phyloP scores from a whole-genome alignment of 2,329 filamentous ascomycete genomes.

The Aspergillus amoenus region DNA sequence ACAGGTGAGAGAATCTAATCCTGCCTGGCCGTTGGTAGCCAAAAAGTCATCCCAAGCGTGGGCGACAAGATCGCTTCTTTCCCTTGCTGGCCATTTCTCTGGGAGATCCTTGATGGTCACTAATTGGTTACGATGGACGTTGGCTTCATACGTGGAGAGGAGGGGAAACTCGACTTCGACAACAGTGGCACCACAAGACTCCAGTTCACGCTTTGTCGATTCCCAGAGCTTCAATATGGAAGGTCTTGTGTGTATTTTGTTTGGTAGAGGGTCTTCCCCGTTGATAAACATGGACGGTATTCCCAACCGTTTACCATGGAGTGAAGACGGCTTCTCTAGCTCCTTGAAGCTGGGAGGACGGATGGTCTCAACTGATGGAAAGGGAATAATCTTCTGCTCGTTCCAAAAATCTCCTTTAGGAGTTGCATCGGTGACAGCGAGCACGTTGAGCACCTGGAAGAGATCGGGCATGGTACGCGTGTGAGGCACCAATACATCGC shows the following conservation, averaged over 20 bases:
- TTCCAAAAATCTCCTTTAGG: constrained; percentile 55
- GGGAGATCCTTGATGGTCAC: constrained; percentile 46
- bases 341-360: constrained; percentile 35
- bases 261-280: constrained; percentile 29
- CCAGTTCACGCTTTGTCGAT: constrained; percentile 26
- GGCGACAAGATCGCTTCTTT: constrained; percentile 51
- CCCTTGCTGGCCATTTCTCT: constrained; percentile 48
- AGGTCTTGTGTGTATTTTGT: constrained; percentile 34
- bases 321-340: constrained; percentile 28
- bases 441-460: constrained; percentile 50
- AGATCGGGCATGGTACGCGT: constrained; percentile 53
- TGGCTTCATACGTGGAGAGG: constrained; percentile 33
- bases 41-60: constrained; percentile 56
- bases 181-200: constrained; percentile 33
- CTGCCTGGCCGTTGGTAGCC: constrained; percentile 40
- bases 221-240: constrained; percentile 41
- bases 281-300: constrained; percentile 55
- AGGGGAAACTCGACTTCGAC: constrained; percentile 35
- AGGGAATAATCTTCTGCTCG: constrained; percentile 47
- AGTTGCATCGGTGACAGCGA: constrained; percentile 45
- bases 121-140: constrained; percentile 29
- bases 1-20: constrained; percentile 36
- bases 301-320: constrained; percentile 49
- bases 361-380: constrained; percentile 36
- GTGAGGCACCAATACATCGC: constrained; percentile 56